Percentiles rank a stretch among this genome's conserved stretches.
These are phyloP conservation scores for Malus orientalis DNA, from an alignment of 306 rosid genomes.

Conservation along the genomic window DNA sequence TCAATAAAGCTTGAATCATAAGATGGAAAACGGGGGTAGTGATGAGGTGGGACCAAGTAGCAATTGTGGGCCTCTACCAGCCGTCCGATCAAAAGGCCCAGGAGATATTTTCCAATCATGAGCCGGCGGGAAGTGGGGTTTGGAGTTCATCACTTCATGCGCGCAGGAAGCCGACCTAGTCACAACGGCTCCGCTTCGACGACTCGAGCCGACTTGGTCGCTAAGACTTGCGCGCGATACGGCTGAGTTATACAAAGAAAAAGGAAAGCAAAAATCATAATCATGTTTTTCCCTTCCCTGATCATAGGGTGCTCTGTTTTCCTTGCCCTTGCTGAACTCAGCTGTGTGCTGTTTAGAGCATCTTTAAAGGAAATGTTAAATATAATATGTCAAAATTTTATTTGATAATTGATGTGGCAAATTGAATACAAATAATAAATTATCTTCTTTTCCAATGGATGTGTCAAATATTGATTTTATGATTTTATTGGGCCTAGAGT, in stretches of 20 bases:
- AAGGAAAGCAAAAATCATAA: not conserved
- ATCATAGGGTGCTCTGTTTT: no score
- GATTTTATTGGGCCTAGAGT: no score
- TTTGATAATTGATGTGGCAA: no score
- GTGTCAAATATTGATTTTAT: no score
- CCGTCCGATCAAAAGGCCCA: conserved; percentile 4
- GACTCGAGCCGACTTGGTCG: conserved; percentile 20
- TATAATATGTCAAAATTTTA: no score
- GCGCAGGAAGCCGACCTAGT: conserved; percentile 21
- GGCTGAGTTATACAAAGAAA: not conserved
- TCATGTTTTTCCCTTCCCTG: no score
- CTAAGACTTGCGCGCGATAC: not conserved
- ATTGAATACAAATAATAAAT: no score
- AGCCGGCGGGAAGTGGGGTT: conserved; percentile 27
- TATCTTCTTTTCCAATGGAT: no score
- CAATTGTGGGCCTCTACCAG: conserved; percentile 8
- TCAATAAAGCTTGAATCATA: not conserved
- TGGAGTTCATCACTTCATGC: conserved; percentile 6
- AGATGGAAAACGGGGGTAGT: not conserved
- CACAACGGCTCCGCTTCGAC: conserved; percentile 15
- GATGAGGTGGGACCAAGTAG: conserved; percentile 13
- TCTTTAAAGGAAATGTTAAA: no score
- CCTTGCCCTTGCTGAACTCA: no score
- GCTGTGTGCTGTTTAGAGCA: no score
- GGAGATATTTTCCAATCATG: conserved; percentile 9